A percentile compares a stretch with the other conserved stretches of the same genome.
phyloP scores from a whole-genome alignment of 169 alveolate genomes.

The Condylostoma magnum region DNA sequence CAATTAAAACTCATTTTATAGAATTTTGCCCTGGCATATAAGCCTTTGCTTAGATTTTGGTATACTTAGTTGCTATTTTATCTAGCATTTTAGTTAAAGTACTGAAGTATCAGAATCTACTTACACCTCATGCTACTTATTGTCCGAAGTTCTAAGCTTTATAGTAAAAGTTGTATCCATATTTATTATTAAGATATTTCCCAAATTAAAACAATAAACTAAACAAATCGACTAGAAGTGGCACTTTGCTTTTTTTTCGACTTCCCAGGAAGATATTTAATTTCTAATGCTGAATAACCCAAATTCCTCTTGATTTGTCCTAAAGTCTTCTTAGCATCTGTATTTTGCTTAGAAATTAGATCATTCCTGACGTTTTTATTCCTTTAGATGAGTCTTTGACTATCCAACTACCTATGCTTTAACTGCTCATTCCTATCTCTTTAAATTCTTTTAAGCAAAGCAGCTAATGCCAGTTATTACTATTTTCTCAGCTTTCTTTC shows the following conservation, averaged over 20 bases:
- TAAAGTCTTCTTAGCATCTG: conserved; percentile 44
- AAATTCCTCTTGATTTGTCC: not conserved
- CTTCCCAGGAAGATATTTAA: too few relatives aligned
- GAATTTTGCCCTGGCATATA: conserved; percentile 65
- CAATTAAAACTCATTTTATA: conserved; percentile 55
- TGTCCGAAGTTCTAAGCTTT: conserved; percentile 9
- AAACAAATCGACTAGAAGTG: too few relatives aligned
- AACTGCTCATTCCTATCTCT: conserved; percentile 64
- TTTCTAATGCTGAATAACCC: too few relatives aligned
- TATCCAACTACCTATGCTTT: conserved; percentile 52
- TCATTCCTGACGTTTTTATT: conserved; percentile 46
- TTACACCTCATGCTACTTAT: not conserved
- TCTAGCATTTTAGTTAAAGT: not conserved
- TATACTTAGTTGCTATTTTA: conserved; percentile 38
- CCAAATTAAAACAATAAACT: too few relatives aligned
- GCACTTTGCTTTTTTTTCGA: too few relatives aligned
- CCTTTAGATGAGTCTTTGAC: conserved; percentile 48
- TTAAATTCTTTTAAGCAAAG: conserved; percentile 57
- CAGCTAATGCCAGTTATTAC: conserved; percentile 53
- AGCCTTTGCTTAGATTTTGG: conserved; percentile 69
- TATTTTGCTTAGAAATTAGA: conserved; percentile 44
- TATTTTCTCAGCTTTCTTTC: conserved; percentile 51
- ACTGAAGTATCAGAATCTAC: not conserved
- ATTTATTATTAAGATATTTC: too few relatives aligned
- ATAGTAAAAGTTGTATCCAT: too few relatives aligned